Evolutionary conservation across 495 filamentous ascomycete genomes (phyloP), one percentile per base, ranked within the genome.

Genomic region (Pseudevernia furfuracea): DNA sequence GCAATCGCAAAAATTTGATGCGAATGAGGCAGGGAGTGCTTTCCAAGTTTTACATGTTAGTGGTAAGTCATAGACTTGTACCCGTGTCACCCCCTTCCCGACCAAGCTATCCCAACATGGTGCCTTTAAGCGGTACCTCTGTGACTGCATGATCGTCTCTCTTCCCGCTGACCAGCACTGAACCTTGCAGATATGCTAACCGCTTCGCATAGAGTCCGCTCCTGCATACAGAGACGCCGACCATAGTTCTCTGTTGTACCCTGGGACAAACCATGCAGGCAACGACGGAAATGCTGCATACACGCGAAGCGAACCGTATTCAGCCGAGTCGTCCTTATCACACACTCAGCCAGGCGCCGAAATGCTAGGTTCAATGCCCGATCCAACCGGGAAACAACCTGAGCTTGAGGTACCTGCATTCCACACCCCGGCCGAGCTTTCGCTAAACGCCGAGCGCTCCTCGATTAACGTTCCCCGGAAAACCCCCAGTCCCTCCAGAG

Each of bases 401-500:
- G 52, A 55, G 30, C 52, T 55, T 10, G 52, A 55, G 17, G 52
- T 55, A n/a, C 52, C 52, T 34, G 52, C 52, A 28, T 52, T 30
- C 23, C 48, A 28, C n/a, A 17, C 11, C n/a, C 48, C 48, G 4
- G 25, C n/a, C 32, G 56, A 58, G 25, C 41, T 61, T 21, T 41
- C 63, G 19, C 64, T 48, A 8, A 46, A 44, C 25, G 21, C 59
- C 12, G 64, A 66, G 19, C 43, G 44, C 30, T 41, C 48, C 8
- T 46, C 21, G n/a, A 66, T 66, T 28, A 66, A 66, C 44, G 36
- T 28, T 3, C 41, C 36, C 25, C 36, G 32, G 3, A 25, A 11
- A 1, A 25, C 32, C 2, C 23, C 23, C 44, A 23, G 25, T 30
- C 48, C 12, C 25, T 14, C 48, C 15, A 25, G 61, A 41, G 46